phyloP scores from a whole-genome alignment of 305 asterid species.

The Fraxinus sp. region DNA sequence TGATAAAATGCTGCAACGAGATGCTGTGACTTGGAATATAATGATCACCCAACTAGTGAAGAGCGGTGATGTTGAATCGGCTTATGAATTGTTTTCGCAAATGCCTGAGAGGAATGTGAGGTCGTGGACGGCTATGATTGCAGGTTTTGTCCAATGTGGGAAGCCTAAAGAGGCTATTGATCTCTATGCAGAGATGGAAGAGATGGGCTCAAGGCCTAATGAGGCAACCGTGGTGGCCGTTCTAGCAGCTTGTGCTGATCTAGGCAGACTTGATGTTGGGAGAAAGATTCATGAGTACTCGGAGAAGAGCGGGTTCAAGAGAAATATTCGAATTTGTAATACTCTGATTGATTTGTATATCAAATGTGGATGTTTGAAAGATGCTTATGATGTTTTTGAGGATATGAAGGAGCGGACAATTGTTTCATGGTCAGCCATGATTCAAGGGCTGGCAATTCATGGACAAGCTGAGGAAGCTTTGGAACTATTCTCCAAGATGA shows the following conservation, averaged over 20 bases:
- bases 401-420: conserved; percentile 47
- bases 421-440: conserved; percentile 68
- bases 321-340: conserved; percentile 47
- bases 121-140: conserved; percentile 72
- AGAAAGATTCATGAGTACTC: conserved; percentile 47
- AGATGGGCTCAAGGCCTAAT: conserved; percentile 44
- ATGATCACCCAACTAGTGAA: conserved; percentile 55
- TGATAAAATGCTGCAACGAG: conserved; percentile 51
- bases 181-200: conserved; percentile 54
- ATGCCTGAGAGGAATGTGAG: conserved; percentile 64
- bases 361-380: conserved; percentile 57
- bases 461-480: conserved; percentile 57
- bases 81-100: conserved; percentile 40
- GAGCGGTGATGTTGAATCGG: conserved; percentile 46
- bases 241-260: conserved; percentile 68
- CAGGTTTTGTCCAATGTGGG: conserved; percentile 61
- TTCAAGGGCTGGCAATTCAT: conserved; percentile 68
- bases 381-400: conserved; percentile 44
- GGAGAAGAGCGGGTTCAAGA: conserved; percentile 30
- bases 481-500: conserved; percentile 46
- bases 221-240: conserved; percentile 66
- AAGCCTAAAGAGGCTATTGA: conserved; percentile 57
- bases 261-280: conserved; percentile 66
- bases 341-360: conserved; percentile 60
- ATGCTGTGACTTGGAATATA: conserved; percentile 68